These are phyloP conservation scores for Apiospora aurea DNA, from an alignment of 2,329 filamentous ascomycete genomes.

Conservation along the genomic window DNA sequence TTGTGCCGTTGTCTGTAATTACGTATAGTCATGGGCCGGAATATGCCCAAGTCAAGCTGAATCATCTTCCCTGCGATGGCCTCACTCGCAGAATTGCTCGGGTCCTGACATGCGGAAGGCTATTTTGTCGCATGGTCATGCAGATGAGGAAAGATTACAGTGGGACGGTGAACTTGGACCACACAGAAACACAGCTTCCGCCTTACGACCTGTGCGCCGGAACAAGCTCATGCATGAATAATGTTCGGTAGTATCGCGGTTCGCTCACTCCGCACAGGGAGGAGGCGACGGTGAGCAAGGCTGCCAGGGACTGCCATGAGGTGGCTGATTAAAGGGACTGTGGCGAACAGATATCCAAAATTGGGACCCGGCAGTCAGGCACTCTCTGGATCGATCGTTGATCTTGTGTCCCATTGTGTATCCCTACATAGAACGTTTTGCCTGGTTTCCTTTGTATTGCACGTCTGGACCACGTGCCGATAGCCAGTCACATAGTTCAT, in stretches of 20 bases:
- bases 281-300: not conserved
- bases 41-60: not conserved
- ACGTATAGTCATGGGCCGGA: not conserved
- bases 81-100: not conserved
- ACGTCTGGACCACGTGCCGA: not conserved
- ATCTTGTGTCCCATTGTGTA: not conserved
- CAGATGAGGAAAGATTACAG: conserved; percentile 14
- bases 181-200: not conserved
- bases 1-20: not conserved
- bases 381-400: not conserved
- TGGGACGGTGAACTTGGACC: not conserved
- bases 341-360: conserved; percentile 5
- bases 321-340: conserved; percentile 12
- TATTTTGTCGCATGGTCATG: not conserved
- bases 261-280: conserved; percentile 3
- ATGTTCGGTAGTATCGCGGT: conserved; percentile 3
- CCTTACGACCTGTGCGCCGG: conserved; percentile 11
- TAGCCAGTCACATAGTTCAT: not conserved
- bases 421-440: not conserved
- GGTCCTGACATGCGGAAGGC: not conserved
- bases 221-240: conserved; percentile 16
- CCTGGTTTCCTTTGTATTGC: not conserved
- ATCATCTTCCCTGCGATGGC: not conserved
- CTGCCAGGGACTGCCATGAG: conserved; percentile 2
- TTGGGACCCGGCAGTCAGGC: not conserved